Evolutionary conservation across 2,329 filamentous ascomycete species (phyloP), one percentile per base, ranked within the genome.

Genomic region (Fusarium clavum): DNA sequence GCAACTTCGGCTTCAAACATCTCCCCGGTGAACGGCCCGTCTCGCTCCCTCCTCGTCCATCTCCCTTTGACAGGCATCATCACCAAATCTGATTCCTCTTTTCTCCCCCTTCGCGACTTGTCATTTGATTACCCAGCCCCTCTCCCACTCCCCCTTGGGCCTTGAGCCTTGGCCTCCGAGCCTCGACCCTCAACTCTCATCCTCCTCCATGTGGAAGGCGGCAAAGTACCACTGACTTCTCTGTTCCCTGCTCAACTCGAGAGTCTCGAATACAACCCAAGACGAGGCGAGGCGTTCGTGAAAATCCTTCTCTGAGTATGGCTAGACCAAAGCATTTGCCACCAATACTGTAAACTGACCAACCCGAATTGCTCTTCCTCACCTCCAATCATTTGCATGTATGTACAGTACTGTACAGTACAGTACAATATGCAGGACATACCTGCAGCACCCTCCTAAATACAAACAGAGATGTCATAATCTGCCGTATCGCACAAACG

Each of bases 351-450:
- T 24, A 29, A 25, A 47, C 57, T 55, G 49, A 52, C 47, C 44
- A 41, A 25, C 56, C 44, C 41, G n/a, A 43, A 20, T 44, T 41
- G 47, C 30, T 30, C 47, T 48, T 47, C 29, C 52, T 43, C 56
- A 64, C 57, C 51, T 62, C 70, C 59, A 61, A 59, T 65, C 41
- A 65, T 24, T 66, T 74, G 74, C 69, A 76, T 70, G 77, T 79
- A 78, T 69, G 77, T 79, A 78, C 76, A 75, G 72, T 77, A 77
- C 77, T 78, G 72, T 77, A 77, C 77, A 78, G 75, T 78, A 77
- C 77, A 78, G 75, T 78, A 25, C 40, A 52, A 52, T 52, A 79
- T 79, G 78, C 77, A 77, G 71, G 78, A 77, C 78, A 79, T 79
- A 78, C 77, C 44, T 79, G 76, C 78, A 77, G 75, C 71, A 63